These are phyloP conservation scores for Rhodocollybia butyracea DNA, from an alignment of 768 basidiomycete species.

Conservation along the genomic window DNA sequence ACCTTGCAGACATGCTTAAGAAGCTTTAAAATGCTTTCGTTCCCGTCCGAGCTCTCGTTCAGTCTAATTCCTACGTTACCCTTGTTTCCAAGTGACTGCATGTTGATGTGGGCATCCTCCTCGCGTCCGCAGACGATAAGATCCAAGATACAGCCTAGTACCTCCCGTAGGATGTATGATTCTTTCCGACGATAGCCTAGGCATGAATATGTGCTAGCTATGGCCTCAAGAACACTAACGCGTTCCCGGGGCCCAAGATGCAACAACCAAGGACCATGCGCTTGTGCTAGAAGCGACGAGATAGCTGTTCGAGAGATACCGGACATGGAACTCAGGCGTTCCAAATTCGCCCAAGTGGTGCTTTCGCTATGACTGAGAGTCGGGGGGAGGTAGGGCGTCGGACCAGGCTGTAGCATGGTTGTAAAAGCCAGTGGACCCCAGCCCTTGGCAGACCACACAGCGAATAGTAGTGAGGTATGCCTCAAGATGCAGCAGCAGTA, in stretches of 20 bases:
- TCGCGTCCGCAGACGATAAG: slow-evolving; percentile 82
- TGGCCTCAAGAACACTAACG: slow-evolving; percentile 63
- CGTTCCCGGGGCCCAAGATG: slow-evolving; percentile 78
- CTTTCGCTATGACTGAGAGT: slow-evolving; percentile 45
- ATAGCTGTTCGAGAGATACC: slow-evolving; percentile 70
- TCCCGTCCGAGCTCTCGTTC: slow-evolving; percentile 75
- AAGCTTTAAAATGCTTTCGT: slow-evolving; percentile 73
- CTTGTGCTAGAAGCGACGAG: slow-evolving; percentile 58
- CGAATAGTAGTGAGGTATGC: slow-evolving; percentile 70
- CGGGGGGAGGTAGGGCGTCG: slow-evolving; percentile 57
- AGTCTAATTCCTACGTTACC: slow-evolving; percentile 69
- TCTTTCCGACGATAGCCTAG: slow-evolving; percentile 88
- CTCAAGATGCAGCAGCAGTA: slow-evolving; percentile 68
- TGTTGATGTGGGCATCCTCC: slow-evolving; percentile 52
- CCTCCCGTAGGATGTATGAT: slow-evolving; percentile 79
- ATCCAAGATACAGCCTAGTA: slow-evolving; percentile 82
- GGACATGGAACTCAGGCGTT: slow-evolving; percentile 65
- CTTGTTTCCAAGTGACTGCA: slow-evolving; percentile 31
- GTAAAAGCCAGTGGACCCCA: slow-evolving; percentile 80
- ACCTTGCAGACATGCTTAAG: slow-evolving; percentile 73
- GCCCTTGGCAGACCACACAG: slow-evolving; percentile 83
- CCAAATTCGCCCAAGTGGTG: slow-evolving; percentile 48
- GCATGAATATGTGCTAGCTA: slow-evolving; percentile 73
- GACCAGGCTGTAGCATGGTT: slow-evolving; percentile 66
- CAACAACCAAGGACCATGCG: slow-evolving; percentile 85